A percentile compares a stretch with the other conserved stretches of the same genome.
phyloP scores from a whole-genome alignment of 1,139 yeast species.

The Blastobotrys raffinosifermentans region DNA sequence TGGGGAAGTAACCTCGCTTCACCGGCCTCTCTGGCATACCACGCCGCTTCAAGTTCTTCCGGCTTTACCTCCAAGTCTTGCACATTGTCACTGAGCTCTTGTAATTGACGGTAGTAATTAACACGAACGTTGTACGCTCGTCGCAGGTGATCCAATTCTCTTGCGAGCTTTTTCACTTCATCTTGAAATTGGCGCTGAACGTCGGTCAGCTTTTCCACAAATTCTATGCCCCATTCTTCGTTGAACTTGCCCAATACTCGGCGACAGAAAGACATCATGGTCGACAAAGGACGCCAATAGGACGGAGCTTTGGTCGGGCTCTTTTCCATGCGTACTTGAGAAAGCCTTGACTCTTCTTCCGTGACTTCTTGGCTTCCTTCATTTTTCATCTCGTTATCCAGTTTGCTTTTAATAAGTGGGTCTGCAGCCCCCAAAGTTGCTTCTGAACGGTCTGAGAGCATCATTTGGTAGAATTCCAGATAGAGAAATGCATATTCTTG shows the following conservation, averaged over 20 bases:
- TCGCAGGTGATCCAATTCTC: slow-evolving; percentile 49
- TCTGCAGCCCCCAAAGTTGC: slow-evolving; percentile 36
- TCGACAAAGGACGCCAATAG: not conserved
- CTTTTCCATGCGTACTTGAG: not conserved
- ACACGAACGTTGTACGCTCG: slow-evolving; percentile 70
- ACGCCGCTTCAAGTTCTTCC: slow-evolving; percentile 13
- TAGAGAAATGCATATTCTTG: slow-evolving; percentile 68
- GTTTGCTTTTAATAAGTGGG: slow-evolving; percentile 9
- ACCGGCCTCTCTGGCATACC: slow-evolving; percentile 15
- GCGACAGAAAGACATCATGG: not conserved
- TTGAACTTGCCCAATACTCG: not conserved
- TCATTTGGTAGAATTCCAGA: slow-evolving; percentile 53
- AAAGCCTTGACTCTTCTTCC: not conserved
- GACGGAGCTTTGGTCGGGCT: not conserved
- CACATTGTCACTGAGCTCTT: slow-evolving; percentile 78
- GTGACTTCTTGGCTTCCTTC: not conserved
- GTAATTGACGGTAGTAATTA: slow-evolving; percentile 77
- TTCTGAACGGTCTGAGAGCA: slow-evolving; percentile 52
- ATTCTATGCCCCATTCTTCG: not conserved
- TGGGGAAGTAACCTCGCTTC: slow-evolving; percentile 13
- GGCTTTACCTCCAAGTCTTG: slow-evolving; percentile 21
- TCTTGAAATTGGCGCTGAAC: slow-evolving; percentile 42
- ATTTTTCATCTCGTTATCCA: not conserved
- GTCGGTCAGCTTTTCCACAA: slow-evolving; percentile 10
- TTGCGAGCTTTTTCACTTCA: slow-evolving; percentile 40